phyloP scores from a whole-genome alignment of 1,284 basidiomycete genomes.

The Ustilago tritici region DNA sequence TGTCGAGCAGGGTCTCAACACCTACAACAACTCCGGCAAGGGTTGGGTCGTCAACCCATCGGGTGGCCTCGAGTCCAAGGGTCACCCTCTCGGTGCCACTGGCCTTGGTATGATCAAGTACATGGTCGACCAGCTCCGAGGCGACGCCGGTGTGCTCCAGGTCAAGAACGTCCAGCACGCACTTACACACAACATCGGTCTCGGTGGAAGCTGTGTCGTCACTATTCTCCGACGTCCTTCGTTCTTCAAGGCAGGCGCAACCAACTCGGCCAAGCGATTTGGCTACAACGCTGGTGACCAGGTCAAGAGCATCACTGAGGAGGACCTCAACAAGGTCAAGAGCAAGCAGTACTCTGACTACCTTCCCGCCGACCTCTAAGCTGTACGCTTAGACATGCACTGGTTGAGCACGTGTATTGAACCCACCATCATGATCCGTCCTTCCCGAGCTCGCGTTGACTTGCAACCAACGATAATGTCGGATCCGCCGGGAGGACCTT shows the following conservation, averaged over 20 bases:
- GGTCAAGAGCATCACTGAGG: slow-evolving; percentile 56
- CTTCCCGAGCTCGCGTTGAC: neutral
- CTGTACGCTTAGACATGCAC: neutral
- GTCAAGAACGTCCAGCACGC: slow-evolving; percentile 82
- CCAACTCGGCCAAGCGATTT: slow-evolving; percentile 57
- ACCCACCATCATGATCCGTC: neutral
- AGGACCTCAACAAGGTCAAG: slow-evolving; percentile 60
- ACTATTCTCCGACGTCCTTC: slow-evolving; percentile 52
- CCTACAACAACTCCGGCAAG: slow-evolving; percentile 77
- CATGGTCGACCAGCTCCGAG: slow-evolving; percentile 76
- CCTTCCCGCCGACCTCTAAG: slow-evolving; percentile 50
- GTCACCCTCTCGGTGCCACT: slow-evolving; percentile 82
- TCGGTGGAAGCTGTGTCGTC: slow-evolving; percentile 73
- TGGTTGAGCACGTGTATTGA: neutral
- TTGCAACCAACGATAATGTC: neutral
- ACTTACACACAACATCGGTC: slow-evolving; percentile 84
- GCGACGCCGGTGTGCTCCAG: slow-evolving; percentile 71
- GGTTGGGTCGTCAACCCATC: slow-evolving; percentile 83
- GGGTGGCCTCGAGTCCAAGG: slow-evolving; percentile 87
- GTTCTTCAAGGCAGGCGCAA: slow-evolving; percentile 58
- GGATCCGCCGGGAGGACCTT: neutral
- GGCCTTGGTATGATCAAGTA: slow-evolving; percentile 90
- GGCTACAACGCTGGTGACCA: slow-evolving; percentile 63
- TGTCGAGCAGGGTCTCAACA: slow-evolving; percentile 83
- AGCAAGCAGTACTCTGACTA: slow-evolving; percentile 63